Conservation (phyloP, 2,329 filamentous ascomycete genomes). For the Penicillium italicum region DNA sequence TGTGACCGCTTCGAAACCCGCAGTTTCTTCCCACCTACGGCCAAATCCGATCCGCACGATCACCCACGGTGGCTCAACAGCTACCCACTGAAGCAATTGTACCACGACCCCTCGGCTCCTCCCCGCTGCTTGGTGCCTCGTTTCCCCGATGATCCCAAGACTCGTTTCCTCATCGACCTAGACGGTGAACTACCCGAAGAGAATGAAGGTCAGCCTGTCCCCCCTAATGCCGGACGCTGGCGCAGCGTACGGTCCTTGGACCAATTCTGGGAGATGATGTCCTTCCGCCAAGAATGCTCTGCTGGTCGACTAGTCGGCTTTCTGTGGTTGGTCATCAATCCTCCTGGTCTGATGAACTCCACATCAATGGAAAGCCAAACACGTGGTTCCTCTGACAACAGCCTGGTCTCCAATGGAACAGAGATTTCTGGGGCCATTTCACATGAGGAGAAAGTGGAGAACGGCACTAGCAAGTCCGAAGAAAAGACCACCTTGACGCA, state of each 20-base stretch:
- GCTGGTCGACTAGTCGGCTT: constrained; percentile 90
- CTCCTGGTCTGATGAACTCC: constrained; percentile 48
- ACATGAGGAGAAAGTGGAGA: neutral
- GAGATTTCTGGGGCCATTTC: neutral
- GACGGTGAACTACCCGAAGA: constrained; percentile 68
- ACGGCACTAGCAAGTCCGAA: neutral
- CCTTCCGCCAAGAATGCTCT: constrained; percentile 91
- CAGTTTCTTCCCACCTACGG: constrained; percentile 66
- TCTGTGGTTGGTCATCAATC: constrained; percentile 81
- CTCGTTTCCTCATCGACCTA: constrained; percentile 80
- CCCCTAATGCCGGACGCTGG: constrained; percentile 65
- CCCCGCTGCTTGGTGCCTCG: constrained; percentile 81
- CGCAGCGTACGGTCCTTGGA: constrained; percentile 76
- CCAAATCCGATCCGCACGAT: constrained; percentile 37
- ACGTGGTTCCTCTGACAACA: neutral
- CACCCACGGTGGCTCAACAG: constrained; percentile 54
- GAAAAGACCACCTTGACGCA: neutral
- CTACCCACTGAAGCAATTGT: constrained; percentile 70
- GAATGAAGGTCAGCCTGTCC: constrained; percentile 27
- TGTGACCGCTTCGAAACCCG: constrained; percentile 76
- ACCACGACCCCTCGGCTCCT: constrained; percentile 64
- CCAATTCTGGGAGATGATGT: constrained; percentile 99
- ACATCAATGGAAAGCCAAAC: constrained; percentile 31
- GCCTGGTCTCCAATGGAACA: neutral
- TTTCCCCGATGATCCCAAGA: constrained; percentile 94